A percentile compares a stretch with the other conserved stretches of the same genome.
Conservation (phyloP, 768 basidiomycete genomes). For the Pleurotus platypus region DNA sequence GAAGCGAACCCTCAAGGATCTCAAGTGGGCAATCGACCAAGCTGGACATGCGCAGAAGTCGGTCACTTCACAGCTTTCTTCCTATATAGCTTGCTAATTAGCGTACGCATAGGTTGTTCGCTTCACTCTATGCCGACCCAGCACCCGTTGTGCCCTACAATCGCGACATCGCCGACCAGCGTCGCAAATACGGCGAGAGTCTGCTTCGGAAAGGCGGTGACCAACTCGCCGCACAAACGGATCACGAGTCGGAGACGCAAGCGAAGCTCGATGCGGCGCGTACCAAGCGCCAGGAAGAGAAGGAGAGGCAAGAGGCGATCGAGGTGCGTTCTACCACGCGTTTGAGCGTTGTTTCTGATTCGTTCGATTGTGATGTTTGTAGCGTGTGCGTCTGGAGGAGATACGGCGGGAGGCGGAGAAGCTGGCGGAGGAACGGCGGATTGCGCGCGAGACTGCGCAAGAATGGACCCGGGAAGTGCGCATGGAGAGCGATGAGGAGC, state of each 20-base stretch:
- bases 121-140: slow-evolving; percentile 73
- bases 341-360: too few relatives aligned
- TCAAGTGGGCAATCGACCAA: slow-evolving; percentile 74
- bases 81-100: not conserved
- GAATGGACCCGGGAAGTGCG: slow-evolving; percentile 71
- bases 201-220: slow-evolving; percentile 81
- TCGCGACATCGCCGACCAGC: slow-evolving; percentile 83
- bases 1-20: slow-evolving; percentile 79
- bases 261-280: slow-evolving; percentile 76
- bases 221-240: slow-evolving; percentile 68
- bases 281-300: slow-evolving; percentile 77
- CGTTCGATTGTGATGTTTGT: slow-evolving; percentile 6
- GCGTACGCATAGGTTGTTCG: slow-evolving; percentile 61
- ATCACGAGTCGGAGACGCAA: slow-evolving; percentile 67
- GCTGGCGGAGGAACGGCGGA: slow-evolving; percentile 74
- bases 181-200: slow-evolving; percentile 85
- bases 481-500: slow-evolving; percentile 77
- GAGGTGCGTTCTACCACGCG: slow-evolving; percentile 50
- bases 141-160: slow-evolving; percentile 75
- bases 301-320: slow-evolving; percentile 54
- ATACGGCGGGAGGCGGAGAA: slow-evolving; percentile 69
- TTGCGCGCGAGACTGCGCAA: slow-evolving; percentile 74
- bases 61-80: not conserved
- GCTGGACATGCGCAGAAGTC: slow-evolving; percentile 87
- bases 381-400: slow-evolving; percentile 64